Percentiles rank a stretch among this genome's conserved stretches.
Conservation (phyloP, 1,284 basidiomycete genomes). For the Papiliotrema nemorosa region DNA sequence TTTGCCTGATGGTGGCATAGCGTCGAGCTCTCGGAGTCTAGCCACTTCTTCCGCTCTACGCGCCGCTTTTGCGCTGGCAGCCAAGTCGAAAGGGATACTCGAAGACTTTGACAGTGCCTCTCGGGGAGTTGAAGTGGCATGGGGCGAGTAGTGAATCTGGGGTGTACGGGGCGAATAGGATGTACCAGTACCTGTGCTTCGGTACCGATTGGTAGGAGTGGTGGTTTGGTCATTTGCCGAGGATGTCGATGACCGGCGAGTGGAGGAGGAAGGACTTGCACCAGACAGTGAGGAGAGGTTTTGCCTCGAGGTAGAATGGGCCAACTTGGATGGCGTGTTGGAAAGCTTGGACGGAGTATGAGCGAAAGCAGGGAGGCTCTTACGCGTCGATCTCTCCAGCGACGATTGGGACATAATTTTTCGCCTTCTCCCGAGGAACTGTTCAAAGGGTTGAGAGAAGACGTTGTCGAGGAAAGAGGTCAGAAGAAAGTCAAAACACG, state of each 20-base stretch:
- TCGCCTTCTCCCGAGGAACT: neutral
- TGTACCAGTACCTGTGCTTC: constrained; percentile 7
- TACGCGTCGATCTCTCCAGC: constrained; percentile 29
- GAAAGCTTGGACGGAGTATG: constrained; percentile 37
- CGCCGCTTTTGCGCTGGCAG: constrained; percentile 28
- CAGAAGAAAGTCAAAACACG: neutral
- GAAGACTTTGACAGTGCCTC: constrained; percentile 29
- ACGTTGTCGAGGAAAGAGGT: neutral
- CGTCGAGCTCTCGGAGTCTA: neutral
- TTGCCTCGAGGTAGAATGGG: constrained; percentile 11
- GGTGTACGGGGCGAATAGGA: constrained; percentile 19
- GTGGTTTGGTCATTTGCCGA: neutral
- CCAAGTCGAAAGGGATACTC: constrained; percentile 44
- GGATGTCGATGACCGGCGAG: constrained; percentile 1
- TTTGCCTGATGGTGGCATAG: constrained; percentile 4
- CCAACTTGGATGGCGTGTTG: constrained; percentile 23
- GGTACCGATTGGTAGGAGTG: neutral
- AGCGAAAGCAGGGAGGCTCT: constrained; percentile 36
- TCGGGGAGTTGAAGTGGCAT: constrained; percentile 35
- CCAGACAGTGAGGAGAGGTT: constrained; percentile 3
- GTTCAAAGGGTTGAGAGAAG: neutral
- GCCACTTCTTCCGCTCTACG: constrained; percentile 19
- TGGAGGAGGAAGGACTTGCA: constrained; percentile 1
- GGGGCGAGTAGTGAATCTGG: constrained; percentile 35
- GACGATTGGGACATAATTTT: constrained; percentile 44